These are phyloP conservation scores for Fagus sylvatica DNA, from an alignment of 306 rosid species.

Conservation along the genomic window DNA sequence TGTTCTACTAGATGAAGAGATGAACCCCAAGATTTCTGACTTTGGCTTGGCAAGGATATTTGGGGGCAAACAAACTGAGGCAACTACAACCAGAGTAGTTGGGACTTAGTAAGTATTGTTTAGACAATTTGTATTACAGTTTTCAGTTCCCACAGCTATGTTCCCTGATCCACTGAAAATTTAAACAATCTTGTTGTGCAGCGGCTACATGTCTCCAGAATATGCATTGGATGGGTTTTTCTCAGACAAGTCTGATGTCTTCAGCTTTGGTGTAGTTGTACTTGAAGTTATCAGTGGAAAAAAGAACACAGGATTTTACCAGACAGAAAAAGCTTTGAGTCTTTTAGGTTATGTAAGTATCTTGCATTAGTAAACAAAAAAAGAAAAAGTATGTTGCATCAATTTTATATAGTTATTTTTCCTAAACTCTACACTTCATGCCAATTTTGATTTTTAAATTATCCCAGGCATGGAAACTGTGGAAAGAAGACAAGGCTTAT, in stretches of 20 bases:
- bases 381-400: too few species aligned
- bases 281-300: slow-evolving; percentile 57
- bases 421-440: not conserved
- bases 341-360: slow-evolving; percentile 55
- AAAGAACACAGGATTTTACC: slow-evolving; percentile 43
- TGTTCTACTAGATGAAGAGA: slow-evolving; percentile 35
- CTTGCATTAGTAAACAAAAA: not conserved
- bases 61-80: slow-evolving; percentile 35
- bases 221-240: slow-evolving; percentile 48
- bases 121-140: not conserved
- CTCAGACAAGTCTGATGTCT: slow-evolving; percentile 53
- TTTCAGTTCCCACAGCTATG: not conserved
- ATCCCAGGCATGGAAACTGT: slow-evolving; percentile 52
- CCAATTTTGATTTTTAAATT: not conserved
- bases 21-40: slow-evolving; percentile 40
- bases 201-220: slow-evolving; percentile 59
- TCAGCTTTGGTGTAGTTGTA: slow-evolving; percentile 58
- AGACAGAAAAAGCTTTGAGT: slow-evolving; percentile 33
- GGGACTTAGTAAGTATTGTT: slow-evolving; percentile 35
- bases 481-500: slow-evolving; percentile 41
- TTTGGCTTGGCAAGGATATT: slow-evolving; percentile 38
- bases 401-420: not conserved
- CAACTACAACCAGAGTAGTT: slow-evolving; percentile 25
- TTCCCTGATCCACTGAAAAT: too few species aligned
- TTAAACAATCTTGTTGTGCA: not conserved